Evolutionary conservation across 2,329 filamentous ascomycete species (phyloP), one percentile per base, ranked within the genome.

Genomic region (Sporothrix euskadiensis): DNA sequence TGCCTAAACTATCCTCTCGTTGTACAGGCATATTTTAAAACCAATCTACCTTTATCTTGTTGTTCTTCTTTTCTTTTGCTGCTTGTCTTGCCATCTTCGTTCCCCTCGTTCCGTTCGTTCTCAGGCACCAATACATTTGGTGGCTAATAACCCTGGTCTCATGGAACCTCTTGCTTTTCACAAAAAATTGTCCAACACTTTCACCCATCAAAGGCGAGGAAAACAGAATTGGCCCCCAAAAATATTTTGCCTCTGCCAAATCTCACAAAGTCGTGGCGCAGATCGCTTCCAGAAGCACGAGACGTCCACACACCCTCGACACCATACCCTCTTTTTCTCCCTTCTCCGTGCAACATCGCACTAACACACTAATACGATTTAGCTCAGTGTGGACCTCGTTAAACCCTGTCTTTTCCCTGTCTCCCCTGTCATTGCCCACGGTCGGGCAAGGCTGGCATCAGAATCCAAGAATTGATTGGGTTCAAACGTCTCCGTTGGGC

Each of bases 401-500:
- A 19, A n/a, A 19, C 65, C 41, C 44, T 12, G 7, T 22, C 22
- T 26, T 66, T 19, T 65, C 22, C 26, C 22, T 44, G 61, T 30
- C 39, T 19, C 47, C 22, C 44, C 22, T 44, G 61, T 30, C 39
- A 61, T 12, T 39, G 57, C 57, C 57, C 57, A 61, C 32, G 22
- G 19, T 35, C 35, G 30, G 30, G 65, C 65, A 44, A 68, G 65
- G 65, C 65, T 68, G 65, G 44, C 65, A 52, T 35, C 41, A 30
- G 35, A n/a, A 19, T 49, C 5, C 32, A 5, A 7, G 44, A 16
- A 52, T 52, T 52, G 65, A 68, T 68, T 68, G 65, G 65, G 65
- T 52, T 68, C 52, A 3, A 52, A 68, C 8, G 44, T n/a, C 65
- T 32, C 65, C 65, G 65, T 68, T 68, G 65, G 65, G 65, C 65